These are phyloP conservation scores for Lenwebbia sp. DNA, from an alignment of 345 rosid species.

Conservation along the genomic window DNA sequence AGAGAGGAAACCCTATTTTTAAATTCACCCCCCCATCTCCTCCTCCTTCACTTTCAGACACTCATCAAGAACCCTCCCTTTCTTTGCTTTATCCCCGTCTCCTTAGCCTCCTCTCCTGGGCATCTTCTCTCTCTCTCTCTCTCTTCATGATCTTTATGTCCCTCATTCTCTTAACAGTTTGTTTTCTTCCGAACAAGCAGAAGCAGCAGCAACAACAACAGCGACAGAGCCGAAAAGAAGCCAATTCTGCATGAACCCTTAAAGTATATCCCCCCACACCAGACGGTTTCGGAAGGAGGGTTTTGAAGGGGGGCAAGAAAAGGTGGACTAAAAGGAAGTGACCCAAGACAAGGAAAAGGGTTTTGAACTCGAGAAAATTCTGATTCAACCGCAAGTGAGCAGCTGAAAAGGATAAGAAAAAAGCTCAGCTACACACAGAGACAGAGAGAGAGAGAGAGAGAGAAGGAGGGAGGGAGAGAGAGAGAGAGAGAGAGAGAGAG, in stretches of 20 bases:
- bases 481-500: neutral
- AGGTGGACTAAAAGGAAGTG: neutral
- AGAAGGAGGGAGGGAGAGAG: too few species aligned
- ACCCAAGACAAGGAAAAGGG: neutral
- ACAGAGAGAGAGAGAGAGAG: neutral
- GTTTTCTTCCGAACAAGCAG: neutral
- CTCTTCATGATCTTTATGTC: slow-evolving; percentile 4
- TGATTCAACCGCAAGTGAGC: neutral
- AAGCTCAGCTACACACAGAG: neutral
- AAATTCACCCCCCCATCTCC: neutral
- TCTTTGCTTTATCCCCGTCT: slow-evolving; percentile 8
- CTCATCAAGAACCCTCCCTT: neutral
- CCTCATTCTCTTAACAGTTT: neutral
- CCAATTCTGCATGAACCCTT: neutral
- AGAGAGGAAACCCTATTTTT: neutral
- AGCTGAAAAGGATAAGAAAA: neutral
- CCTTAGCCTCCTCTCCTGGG: slow-evolving; percentile 8
- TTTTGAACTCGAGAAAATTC: neutral
- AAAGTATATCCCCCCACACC: neutral
- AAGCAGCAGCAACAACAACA: neutral
- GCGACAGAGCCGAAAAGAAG: neutral
- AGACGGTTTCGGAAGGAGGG: neutral
- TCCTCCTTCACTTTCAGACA: neutral
- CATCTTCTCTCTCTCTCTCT: neutral
- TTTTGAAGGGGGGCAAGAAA: neutral